Base-by-base conservation (phyloP, 768 basidiomycete species). In the Mycena alexandri region DNA sequence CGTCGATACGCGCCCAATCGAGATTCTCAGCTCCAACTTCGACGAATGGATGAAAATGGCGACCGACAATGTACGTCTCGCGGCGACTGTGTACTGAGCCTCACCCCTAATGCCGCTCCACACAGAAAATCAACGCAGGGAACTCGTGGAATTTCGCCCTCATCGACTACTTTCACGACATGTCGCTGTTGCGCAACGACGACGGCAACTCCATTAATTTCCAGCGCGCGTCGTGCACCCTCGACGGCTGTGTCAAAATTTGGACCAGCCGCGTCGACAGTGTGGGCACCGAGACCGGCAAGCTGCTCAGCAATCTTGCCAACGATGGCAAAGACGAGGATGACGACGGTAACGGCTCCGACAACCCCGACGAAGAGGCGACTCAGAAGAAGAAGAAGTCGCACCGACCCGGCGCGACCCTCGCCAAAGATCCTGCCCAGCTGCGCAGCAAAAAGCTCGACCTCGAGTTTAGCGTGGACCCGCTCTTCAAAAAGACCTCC, bases 21-120 rank as follows among this genome's bases (percentile, higher is more conserved):
- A 96, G 70, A 87, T 95, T n/a, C 93, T 94, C 88, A 94, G 85
- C 79, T 92, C 90, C 43, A 98, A 96, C 73, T 98, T 92, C 75
- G 98, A 99, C 77, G 96, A 99, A 79, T 99, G 98, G 98, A 99
- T 99, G 97, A 99, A 99, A 84, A 90, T 99, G 90, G 96, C 96
- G 1, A 99, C 97, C 3, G 97, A 99, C 76, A 99, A 99, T 79
- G 98, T 98, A 76, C 72, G 89, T 82, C 57, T 33, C 60, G 21
- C 21, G 46, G 59, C 61, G n/a, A 34, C 16, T 29, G 54, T 41
- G 29, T 29, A 29, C n/a, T 10, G 60, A 42, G 38, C 36, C 56
- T 63, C 61, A 34, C 36, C n/a, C n/a, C 64, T 74, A 48, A 78
- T 22, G 12, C 60, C 44, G 53, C 67, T 52, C 65, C 38, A 21